phyloP scores from a whole-genome alignment of 192 early-diverging fungal species.

The Pilaira anomala region DNA sequence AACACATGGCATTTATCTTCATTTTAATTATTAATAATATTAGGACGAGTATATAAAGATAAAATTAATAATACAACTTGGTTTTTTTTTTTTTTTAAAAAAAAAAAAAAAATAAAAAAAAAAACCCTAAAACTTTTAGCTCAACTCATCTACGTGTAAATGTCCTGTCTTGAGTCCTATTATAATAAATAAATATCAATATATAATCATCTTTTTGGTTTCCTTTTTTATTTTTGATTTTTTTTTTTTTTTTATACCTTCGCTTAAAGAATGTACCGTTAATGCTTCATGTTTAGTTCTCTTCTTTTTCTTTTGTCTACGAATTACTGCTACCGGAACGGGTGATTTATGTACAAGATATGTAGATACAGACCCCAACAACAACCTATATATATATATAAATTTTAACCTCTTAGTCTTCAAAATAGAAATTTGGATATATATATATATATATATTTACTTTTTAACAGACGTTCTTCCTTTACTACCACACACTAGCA shows the following conservation, averaged over 20 bases:
- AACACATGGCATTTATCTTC: no score
- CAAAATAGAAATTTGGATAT: neutral
- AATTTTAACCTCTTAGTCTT: neutral
- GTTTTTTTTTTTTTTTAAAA: no score
- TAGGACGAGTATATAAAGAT: no score
- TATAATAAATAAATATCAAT: neutral
- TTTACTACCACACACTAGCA: constrained; percentile 46
- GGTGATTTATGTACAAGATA: constrained; percentile 53
- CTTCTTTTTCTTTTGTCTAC: constrained; percentile 43
- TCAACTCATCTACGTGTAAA: neutral
- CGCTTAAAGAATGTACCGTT: constrained; percentile 20
- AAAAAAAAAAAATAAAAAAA: no score
- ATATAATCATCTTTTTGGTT: no score
- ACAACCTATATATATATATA: constrained; percentile 23
- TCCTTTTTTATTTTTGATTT: no score
- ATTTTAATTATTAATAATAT: no score
- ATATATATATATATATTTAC: constrained; percentile 17
- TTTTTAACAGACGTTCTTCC: constrained; percentile 44
- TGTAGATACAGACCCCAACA: constrained; percentile 51
- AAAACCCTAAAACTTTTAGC: neutral
- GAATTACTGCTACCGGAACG: constrained; percentile 49
- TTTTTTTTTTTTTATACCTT: constrained; percentile 20
- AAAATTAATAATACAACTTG: no score
- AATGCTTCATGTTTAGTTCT: constrained; percentile 18
- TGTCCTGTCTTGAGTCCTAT: neutral